Evolutionary conservation across 179 eudicot genomes (phyloP).

Genomic region (Gypsophila paniculata): DNA sequence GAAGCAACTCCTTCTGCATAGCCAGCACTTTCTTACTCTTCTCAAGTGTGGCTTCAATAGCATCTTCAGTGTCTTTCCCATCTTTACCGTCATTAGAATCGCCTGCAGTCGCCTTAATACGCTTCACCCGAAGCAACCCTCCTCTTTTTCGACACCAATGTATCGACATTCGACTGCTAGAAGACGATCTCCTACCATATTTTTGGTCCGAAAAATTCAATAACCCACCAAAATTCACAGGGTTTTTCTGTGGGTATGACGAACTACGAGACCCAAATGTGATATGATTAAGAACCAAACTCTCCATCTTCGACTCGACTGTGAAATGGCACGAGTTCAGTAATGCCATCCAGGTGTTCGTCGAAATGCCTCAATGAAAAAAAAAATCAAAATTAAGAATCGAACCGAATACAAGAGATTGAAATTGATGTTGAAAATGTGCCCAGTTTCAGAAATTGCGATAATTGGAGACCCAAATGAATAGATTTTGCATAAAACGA

Average conservation of each 20-base stretch:
- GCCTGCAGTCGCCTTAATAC: conserved; percentile 35
- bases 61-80: conserved; percentile 45
- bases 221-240: conserved; percentile 32
- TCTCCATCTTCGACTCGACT: conserved; percentile 38
- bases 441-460: conserved; percentile 19
- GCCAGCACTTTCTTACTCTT: conserved; percentile 77
- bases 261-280: conserved; percentile 31
- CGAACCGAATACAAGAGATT: conserved; percentile 15
- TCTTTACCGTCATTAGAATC: conserved; percentile 40
- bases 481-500: no score
- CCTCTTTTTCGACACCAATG: conserved; percentile 29
- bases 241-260: conserved; percentile 27
- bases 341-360: conserved; percentile 57
- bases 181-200: conserved; percentile 25
- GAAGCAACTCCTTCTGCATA: conserved; percentile 61
- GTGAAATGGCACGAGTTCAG: conserved; percentile 49
- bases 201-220: conserved; percentile 25
- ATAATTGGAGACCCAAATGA: conserved; percentile 14
- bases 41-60: conserved; percentile 70
- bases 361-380: conserved; percentile 35
- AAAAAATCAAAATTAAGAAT: neutral
- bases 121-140: conserved; percentile 23
- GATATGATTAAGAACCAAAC: conserved; percentile 30
- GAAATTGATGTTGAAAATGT: conserved; percentile 3
- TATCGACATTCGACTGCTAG: conserved; percentile 25